Base-by-base conservation (phyloP, 2,329 filamentous ascomycete species). In the Pseudonectria foliicola region DNA sequence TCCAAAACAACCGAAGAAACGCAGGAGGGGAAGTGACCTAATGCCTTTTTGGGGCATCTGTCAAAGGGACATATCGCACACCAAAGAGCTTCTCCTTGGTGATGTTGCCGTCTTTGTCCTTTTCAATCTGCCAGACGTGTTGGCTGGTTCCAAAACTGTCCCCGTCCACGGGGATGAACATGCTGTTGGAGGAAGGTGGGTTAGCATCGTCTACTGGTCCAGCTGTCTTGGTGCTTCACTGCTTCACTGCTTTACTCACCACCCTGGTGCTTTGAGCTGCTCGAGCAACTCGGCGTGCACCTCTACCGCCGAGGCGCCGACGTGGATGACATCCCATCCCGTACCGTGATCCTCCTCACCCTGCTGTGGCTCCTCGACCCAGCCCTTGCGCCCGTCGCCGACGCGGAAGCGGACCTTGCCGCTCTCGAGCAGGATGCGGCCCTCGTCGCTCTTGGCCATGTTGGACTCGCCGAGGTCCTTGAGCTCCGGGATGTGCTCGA, bases 261-360 rank as follows among this genome's bases (percentile, higher is more conserved):
- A 70, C 1, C 92, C 92, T 0, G 90, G 90, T 3, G 73, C 65
- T 44, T 77, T 78, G 46, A 98, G 64, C 65, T 96, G 92, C 21
- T 80, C 73, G 29, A 94, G 62, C 45, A 96, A 62, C 39, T 75
- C 73, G 13, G 73, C 55, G 56, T 94, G 89, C 35, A 94, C 63
- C 53, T 78, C 73, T 15, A 65, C 73, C 1, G 90, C 90, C 7
- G 87, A 85, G 1, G 92, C 92, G 0, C 92, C 92, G 3, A 96
- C 92, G 56, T 96, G 92, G 40, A 98, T 96, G 3, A 85, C 89
- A 69, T 96, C 87, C 70, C 90, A 98, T 0, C 78, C 71, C 21
- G 59, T 62, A 42, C 63, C 69, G 10, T 67, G 62, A 36, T 68
- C 68, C 6, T 67, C 69, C 29, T 61, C 59, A 3, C 64, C 75